Percentiles rank a stretch among this genome's conserved stretches.
phyloP scores from a whole-genome alignment of 495 filamentous ascomycete species.

The Astrocystis sublimbata region DNA sequence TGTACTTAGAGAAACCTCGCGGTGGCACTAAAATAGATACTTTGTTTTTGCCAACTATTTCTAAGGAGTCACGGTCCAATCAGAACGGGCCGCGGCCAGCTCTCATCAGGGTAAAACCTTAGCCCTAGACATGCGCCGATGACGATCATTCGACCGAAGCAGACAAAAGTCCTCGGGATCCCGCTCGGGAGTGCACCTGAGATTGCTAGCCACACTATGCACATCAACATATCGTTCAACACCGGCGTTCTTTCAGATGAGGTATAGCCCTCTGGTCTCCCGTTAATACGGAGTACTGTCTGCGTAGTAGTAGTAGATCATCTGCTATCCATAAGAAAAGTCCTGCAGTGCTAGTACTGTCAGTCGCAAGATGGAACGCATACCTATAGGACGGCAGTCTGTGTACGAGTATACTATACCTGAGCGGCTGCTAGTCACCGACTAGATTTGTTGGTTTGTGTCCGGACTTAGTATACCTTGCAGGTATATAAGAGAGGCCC shows the following conservation, averaged over 20 bases:
- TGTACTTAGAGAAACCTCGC: too few relatives aligned
- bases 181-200: conserved; percentile 1
- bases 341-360: too few relatives aligned
- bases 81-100: not conserved
- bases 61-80: conserved; percentile 11
- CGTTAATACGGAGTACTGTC: too few relatives aligned
- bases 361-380: too few relatives aligned
- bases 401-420: not conserved
- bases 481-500: too few relatives aligned
- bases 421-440: too few relatives aligned
- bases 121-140: conserved; percentile 4
- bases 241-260: not conserved
- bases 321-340: not conserved
- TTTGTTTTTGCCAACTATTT: conserved; percentile 9
- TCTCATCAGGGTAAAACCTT: not conserved
- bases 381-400: not conserved
- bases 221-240: not conserved
- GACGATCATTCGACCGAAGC: conserved; percentile 13
- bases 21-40: too few relatives aligned
- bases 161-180: conserved; percentile 20
- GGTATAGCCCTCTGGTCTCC: not conserved
- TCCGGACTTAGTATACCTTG: too few relatives aligned
- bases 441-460: too few relatives aligned
- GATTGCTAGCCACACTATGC: conserved; percentile 4
- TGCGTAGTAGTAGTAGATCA: too few relatives aligned